Evolutionary conservation across 768 basidiomycete species (phyloP).

Genomic region (Chalciporus sphaerocephalus): DNA sequence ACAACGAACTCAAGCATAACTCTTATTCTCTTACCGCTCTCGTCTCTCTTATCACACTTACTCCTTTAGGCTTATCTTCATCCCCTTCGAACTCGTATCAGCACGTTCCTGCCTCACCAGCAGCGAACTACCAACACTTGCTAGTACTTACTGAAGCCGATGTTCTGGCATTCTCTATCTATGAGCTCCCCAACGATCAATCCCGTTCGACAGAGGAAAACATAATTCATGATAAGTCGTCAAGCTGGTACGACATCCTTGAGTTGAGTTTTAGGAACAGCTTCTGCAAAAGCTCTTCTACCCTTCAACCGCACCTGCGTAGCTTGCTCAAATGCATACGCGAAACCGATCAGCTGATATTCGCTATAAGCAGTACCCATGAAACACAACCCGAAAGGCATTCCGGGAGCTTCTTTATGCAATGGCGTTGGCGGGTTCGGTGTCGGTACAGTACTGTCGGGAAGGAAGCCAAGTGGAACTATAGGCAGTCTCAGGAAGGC

Average conservation of each 20-base stretch:
- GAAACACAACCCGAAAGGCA: slow-evolving; percentile 43
- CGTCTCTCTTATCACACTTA: no score
- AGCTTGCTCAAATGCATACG: slow-evolving; percentile 51
- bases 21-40: no score
- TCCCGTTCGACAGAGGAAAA: no score
- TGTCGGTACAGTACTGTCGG: slow-evolving; percentile 27
- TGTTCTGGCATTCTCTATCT: no score
- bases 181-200: no score
- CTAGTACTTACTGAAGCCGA: no score
- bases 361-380: slow-evolving; percentile 45
- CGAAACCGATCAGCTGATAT: slow-evolving; percentile 38
- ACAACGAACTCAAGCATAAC: no score
- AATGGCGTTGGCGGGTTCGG: slow-evolving; percentile 36
- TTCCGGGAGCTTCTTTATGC: slow-evolving; percentile 30
- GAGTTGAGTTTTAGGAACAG: slow-evolving; percentile 54
- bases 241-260: slow-evolving; percentile 25
- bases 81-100: no score
- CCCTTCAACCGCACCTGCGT: slow-evolving; percentile 45
- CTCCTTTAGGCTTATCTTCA: no score
- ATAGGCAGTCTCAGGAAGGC: slow-evolving; percentile 31
- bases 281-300: slow-evolving; percentile 47
- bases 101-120: no score
- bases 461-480: slow-evolving; percentile 40
- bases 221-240: no score
- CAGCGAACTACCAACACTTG: no score